Evolutionary conservation across 805 yeast genomes (phyloP), one percentile per base, ranked within the genome.

Genomic region (Torulaspora indica): DNA sequence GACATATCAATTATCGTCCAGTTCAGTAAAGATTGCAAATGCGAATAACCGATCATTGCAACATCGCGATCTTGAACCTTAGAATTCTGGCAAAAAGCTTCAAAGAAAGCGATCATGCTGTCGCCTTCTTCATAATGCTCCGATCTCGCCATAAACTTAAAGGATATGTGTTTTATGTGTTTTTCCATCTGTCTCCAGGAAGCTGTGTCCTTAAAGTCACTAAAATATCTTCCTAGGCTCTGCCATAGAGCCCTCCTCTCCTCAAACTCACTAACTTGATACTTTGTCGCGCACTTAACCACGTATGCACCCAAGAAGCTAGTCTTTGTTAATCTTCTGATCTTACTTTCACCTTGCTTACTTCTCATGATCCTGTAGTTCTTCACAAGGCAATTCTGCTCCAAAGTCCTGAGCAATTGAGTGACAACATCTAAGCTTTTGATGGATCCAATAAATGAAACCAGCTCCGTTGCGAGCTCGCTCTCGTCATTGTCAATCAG

Each of bases 21-120:
- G 35, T 52, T 54, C 22, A 61, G 28, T 10, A 58, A 14, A 18
- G 57, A 49, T 41, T 54, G 57, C n/a, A 60, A 43, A 51, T 61
- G 46, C 3, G 35, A 32, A n/a, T 42, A 38, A 9, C 46, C 49
- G 28, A 48, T 42, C 39, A 48, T 38, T 13, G 39, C 24, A 12
- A 28, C 40, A 10, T 40, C 31, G 7, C 25, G 34, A 18, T 36
- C 42, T 2, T 29, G 23, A 6, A 40, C 18, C 38, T 29, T 25
- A 7, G 25, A 28, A 7, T 35, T 14, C 14, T 38, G 23, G 17
- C 43, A 29, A 10, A 46, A 32, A 2, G 13, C 14, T 28, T 38
- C 37, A 29, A 49, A 47, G 28, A 40, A 46, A 8, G 45, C 22
- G 17, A 52, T 47, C 54, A 55, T 54, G 3, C 41, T 49, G 8